A percentile compares a stretch with the other conserved stretches of the same genome.
Conservation (phyloP, 2,329 filamentous ascomycete genomes). For the Fusarium sp. region DNA sequence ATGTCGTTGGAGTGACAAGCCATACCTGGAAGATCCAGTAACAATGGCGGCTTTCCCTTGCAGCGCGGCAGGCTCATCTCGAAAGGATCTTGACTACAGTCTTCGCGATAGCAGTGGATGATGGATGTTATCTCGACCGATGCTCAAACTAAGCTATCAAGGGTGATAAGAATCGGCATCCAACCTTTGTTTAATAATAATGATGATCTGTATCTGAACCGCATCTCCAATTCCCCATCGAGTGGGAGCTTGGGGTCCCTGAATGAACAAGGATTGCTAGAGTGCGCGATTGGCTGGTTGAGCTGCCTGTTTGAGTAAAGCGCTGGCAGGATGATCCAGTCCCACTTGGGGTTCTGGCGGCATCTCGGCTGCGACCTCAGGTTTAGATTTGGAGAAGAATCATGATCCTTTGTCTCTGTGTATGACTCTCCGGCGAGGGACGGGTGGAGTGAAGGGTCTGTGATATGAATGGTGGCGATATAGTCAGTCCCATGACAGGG, state of each 20-base stretch:
- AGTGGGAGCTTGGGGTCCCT: too few relatives aligned
- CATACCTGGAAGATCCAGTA: not conserved
- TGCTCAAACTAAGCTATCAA: not conserved
- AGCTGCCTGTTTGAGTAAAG: not conserved
- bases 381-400: not conserved
- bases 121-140: not conserved
- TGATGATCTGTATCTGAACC: not conserved
- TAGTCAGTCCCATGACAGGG: not conserved
- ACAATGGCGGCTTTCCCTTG: not conserved
- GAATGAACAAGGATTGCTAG: not conserved
- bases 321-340: too few relatives aligned
- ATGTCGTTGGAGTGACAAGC: too few relatives aligned
- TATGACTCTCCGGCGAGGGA: not conserved
- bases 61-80: not conserved
- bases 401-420: not conserved
- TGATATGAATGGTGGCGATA: too few relatives aligned
- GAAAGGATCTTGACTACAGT: too few relatives aligned
- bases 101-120: too few relatives aligned
- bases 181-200: too few relatives aligned
- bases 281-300: not conserved
- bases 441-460: too few relatives aligned
- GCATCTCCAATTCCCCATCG: not conserved
- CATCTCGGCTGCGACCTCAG: not conserved
- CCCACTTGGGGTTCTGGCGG: not conserved
- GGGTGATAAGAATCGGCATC: not conserved